phyloP scores from a whole-genome alignment of 2,329 filamentous ascomycete species.

The Fusarium sp. region DNA sequence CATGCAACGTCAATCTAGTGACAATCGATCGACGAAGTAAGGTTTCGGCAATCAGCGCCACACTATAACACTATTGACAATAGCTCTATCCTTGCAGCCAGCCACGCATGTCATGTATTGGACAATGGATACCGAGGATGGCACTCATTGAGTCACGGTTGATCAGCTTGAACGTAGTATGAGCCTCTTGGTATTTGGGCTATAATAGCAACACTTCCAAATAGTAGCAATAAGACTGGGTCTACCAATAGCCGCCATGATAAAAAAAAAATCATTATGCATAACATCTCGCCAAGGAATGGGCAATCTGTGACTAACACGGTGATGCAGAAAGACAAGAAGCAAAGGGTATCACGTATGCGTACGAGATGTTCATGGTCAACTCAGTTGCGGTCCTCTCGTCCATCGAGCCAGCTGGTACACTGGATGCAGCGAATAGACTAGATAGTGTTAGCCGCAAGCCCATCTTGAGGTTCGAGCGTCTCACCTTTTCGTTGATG shows the following conservation, averaged over 20 bases:
- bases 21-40: not conserved
- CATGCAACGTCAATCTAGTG: not conserved
- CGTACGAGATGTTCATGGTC: not conserved
- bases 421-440: slow-evolving; percentile 60
- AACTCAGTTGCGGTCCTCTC: slow-evolving; percentile 53
- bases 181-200: not conserved
- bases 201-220: not conserved
- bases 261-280: not conserved
- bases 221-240: not conserved
- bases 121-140: not conserved
- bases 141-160: not conserved
- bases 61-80: not conserved
- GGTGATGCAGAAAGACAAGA: not conserved
- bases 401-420: slow-evolving; percentile 63
- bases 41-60: slow-evolving; percentile 12
- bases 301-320: not conserved
- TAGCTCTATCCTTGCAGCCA: not conserved
- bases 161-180: not conserved
- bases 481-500: slow-evolving; percentile 69
- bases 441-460: slow-evolving; percentile 43
- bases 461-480: not conserved
- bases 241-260: not conserved
- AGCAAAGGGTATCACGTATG: slow-evolving; percentile 18
- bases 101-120: not conserved
- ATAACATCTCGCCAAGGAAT: not conserved